Evolutionary conservation across 1,139 yeast genomes (phyloP).

Genomic region (Protomyces inundatus): DNA sequence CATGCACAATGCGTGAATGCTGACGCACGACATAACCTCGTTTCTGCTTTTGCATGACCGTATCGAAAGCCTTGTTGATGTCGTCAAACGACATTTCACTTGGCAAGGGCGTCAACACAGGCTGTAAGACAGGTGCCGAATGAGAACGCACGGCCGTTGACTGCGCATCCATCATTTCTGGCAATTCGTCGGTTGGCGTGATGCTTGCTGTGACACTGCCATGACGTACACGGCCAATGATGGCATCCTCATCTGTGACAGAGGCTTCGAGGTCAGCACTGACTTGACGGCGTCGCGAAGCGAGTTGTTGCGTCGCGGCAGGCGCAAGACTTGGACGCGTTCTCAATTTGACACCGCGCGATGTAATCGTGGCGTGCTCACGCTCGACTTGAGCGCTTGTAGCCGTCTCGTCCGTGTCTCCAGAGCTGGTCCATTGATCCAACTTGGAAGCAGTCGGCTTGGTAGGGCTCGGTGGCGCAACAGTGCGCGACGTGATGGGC

Average conservation of each 20-base stretch:
- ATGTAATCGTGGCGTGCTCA: constrained; percentile 19
- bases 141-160: background rate
- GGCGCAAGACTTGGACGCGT: constrained; percentile 24
- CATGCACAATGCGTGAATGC: constrained; percentile 27
- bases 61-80: constrained; percentile 19
- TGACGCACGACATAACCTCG: constrained; percentile 27
- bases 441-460: constrained; percentile 2
- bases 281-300: constrained; percentile 23
- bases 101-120: constrained; percentile 16
- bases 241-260: background rate
- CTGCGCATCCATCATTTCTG: background rate
- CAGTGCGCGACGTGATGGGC: constrained; percentile 22
- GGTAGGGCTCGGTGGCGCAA: constrained; percentile 4
- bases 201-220: constrained; percentile 3
- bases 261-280: constrained; percentile 6
- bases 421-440: constrained; percentile 1
- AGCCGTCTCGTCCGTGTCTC: background rate
- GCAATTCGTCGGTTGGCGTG: background rate
- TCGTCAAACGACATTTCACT: constrained; percentile 18
- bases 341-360: constrained; percentile 14
- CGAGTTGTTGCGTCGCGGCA: constrained; percentile 16
- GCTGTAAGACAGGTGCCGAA: background rate
- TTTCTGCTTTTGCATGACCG: constrained; percentile 24
- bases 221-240: background rate
- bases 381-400: background rate